A percentile compares a stretch with the other conserved stretches of the same genome.
Conservation (phyloP, 371 early-diverging fungal genomes). For the Blakeslea trispora region DNA sequence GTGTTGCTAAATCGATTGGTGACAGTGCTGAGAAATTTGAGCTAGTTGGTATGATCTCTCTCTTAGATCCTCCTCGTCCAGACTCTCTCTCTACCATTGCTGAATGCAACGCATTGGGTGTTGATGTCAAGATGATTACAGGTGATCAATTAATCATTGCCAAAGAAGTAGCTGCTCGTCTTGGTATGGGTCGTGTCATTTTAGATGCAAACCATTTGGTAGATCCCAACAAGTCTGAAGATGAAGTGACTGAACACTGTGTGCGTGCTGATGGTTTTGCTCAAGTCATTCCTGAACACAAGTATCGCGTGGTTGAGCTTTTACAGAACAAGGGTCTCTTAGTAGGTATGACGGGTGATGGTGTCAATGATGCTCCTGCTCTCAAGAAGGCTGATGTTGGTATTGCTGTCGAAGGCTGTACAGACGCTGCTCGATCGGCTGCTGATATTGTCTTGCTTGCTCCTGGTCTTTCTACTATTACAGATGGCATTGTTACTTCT, state of each 20-base stretch:
- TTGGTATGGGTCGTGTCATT: constrained; percentile 81
- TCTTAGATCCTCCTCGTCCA: constrained; percentile 86
- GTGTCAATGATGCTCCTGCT: constrained; percentile 79
- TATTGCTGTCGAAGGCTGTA: constrained; percentile 85
- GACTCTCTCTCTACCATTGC: constrained; percentile 66
- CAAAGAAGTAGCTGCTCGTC: constrained; percentile 84
- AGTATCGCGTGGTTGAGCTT: constrained; percentile 89
- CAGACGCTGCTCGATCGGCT: constrained; percentile 92
- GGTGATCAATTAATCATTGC: constrained; percentile 92
- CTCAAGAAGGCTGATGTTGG: constrained; percentile 87
- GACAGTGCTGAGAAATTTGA: constrained; percentile 61
- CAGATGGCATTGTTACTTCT: constrained; percentile 81
- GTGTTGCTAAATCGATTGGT: constrained; percentile 80
- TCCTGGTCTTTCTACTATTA: constrained; percentile 85
- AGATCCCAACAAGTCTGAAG: constrained; percentile 83
- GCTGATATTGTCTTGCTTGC: constrained; percentile 92
- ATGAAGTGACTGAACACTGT: constrained; percentile 81
- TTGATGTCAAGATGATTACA: constrained; percentile 89
- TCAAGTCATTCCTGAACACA: constrained; percentile 96
- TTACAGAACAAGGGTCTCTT: constrained; percentile 69
- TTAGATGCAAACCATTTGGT: constrained; percentile 75
- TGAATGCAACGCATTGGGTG: constrained; percentile 69
- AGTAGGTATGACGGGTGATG: constrained; percentile 83
- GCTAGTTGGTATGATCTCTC: constrained; percentile 76
- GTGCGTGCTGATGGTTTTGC: constrained; percentile 93